Percentiles rank a stretch among this genome's conserved stretches.
Evolutionary conservation across 2,329 filamentous ascomycete genomes (phyloP).

Genomic region (Pseudogymnoascus sp.): DNA sequence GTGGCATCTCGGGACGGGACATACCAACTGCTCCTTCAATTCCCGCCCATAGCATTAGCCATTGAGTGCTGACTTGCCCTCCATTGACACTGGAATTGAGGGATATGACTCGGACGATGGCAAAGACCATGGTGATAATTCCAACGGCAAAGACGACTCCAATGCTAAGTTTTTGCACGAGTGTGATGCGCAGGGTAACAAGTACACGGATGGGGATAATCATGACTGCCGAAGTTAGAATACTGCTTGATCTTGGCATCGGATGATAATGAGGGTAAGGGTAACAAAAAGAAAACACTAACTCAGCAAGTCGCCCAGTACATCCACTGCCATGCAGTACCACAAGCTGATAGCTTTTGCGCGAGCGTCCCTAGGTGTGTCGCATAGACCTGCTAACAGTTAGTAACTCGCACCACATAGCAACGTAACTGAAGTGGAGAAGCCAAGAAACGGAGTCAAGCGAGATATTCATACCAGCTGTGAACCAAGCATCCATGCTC

Average conservation of each 20-base stretch:
- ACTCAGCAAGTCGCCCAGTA: slow-evolving; percentile 19
- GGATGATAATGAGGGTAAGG: not conserved
- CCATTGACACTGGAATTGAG: slow-evolving; percentile 11
- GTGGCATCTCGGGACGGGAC: not conserved
- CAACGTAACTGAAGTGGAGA: not conserved
- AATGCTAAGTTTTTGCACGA: slow-evolving; percentile 14
- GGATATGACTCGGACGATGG: slow-evolving; percentile 17
- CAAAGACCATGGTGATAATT: slow-evolving; percentile 19
- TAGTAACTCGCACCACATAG: not conserved
- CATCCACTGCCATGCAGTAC: slow-evolving; percentile 16
- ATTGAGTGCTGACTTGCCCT: slow-evolving; percentile 16
- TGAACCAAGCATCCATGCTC: slow-evolving; percentile 33
- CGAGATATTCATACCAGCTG: slow-evolving; percentile 11
- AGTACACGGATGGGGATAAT: slow-evolving; percentile 16
- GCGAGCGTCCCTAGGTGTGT: slow-evolving; percentile 13
- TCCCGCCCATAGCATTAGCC: slow-evolving; percentile 17
- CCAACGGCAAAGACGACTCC: slow-evolving; percentile 17
- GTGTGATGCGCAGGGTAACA: slow-evolving; percentile 14
- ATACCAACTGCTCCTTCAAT: slow-evolving; percentile 16
- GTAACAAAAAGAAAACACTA: not conserved
- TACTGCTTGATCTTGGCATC: not conserved
- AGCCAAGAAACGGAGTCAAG: not conserved
- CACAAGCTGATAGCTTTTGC: slow-evolving; percentile 17
- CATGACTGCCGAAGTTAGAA: slow-evolving; percentile 15
- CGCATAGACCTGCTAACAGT: slow-evolving; percentile 6